Evolutionary conservation across 208 protist genomes (phyloP).

Genomic region (Leishmania major): DNA sequence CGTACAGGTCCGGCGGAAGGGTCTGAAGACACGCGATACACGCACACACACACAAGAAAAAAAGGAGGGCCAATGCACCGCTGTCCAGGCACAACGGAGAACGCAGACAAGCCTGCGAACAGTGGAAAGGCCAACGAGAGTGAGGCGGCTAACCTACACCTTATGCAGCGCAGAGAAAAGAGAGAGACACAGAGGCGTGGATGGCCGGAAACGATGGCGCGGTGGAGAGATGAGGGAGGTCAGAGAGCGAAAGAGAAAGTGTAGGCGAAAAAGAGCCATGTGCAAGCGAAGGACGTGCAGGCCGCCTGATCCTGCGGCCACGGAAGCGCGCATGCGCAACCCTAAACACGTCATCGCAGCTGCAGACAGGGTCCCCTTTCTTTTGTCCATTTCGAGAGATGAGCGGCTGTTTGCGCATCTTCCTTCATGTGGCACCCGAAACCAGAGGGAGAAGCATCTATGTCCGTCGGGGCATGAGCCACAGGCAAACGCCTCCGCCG

Average conservation of each 20-base stretch:
- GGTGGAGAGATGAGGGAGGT: neutral
- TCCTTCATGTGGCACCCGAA: neutral
- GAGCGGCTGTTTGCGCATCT: neutral
- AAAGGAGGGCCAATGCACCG: neutral
- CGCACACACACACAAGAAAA: too few species aligned
- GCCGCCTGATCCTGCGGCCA: neutral
- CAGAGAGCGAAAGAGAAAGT: too few species aligned
- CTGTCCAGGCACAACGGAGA: neutral
- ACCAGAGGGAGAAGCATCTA: neutral
- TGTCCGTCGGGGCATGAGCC: neutral
- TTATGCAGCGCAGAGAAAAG: neutral
- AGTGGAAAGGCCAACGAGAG: neutral
- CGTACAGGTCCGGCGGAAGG: neutral
- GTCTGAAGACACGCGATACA: neutral
- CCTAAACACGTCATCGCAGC: neutral
- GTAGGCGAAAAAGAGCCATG: neutral
- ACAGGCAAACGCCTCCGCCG: neutral
- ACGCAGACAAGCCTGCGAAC: neutral
- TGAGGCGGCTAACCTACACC: neutral
- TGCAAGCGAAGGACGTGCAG: too few species aligned
- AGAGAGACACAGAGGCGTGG: neutral
- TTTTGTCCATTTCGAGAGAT: neutral
- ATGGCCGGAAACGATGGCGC: neutral
- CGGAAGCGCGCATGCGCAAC: neutral
- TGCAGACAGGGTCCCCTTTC: neutral